Percentiles rank a stretch among this genome's conserved stretches.
Conservation (phyloP, 164 flowering plant species). For the Sedum album region DNA sequence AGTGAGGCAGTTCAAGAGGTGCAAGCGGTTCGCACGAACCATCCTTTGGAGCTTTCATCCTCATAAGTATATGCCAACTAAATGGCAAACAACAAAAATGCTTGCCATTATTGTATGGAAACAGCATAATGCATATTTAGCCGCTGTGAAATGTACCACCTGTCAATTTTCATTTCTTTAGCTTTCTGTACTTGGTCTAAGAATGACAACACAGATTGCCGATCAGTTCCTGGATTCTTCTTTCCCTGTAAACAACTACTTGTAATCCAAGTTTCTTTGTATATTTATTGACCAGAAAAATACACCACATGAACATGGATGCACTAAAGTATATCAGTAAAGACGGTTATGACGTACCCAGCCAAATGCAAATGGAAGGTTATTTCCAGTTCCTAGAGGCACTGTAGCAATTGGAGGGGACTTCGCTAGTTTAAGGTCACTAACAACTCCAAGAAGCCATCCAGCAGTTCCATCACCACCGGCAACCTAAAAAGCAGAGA, state of each 20-base stretch:
- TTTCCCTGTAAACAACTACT: neutral
- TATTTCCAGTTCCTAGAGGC: conserved; percentile 94
- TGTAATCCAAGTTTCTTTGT: neutral
- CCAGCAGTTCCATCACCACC: conserved; percentile 99
- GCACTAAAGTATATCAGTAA: neutral
- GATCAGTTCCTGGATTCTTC: neutral
- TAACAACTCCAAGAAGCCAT: conserved; percentile 92
- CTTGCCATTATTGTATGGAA: neutral
- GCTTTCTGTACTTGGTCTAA: neutral
- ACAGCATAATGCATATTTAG: too few relatives aligned
- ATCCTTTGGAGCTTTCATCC: conserved; percentile 61
- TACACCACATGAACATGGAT: neutral
- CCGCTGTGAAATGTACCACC: neutral
- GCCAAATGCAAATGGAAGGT: conserved; percentile 88
- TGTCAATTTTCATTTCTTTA: neutral
- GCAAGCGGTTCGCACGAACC: conserved; percentile 79
- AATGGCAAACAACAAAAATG: neutral
- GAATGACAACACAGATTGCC: neutral
- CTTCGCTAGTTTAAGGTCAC: conserved; percentile 72
- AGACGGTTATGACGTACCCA: conserved; percentile 47
- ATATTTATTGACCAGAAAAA: neutral
- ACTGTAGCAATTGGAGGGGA: conserved; percentile 88
- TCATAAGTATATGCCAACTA: conserved; percentile 91
- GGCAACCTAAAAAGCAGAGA: conserved; percentile 61
- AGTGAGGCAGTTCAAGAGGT: conserved; percentile 28